A percentile compares a stretch with the other conserved stretches of the same genome.
phyloP scores from a whole-genome alignment of 768 basidiomycete species.

The Neoboletus brunneissimus region DNA sequence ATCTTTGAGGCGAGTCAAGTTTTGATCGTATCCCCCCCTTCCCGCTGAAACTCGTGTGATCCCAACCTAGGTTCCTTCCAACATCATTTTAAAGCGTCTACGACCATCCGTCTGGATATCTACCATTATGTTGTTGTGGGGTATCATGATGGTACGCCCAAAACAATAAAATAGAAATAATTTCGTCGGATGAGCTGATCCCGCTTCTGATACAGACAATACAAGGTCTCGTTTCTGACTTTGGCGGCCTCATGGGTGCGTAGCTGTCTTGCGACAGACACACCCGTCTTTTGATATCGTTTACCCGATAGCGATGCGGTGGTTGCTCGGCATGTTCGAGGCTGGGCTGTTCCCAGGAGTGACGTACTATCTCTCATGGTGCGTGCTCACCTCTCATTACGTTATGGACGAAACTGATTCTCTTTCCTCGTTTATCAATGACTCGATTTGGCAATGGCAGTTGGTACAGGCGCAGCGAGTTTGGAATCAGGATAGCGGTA shows the following conservation, averaged over 20 bases:
- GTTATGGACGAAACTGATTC: not conserved
- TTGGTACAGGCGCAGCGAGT: slow-evolving; percentile 72
- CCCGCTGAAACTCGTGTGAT: not conserved
- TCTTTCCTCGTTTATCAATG: slow-evolving; percentile 35
- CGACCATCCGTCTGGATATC: slow-evolving; percentile 79
- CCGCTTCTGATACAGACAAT: slow-evolving; percentile 48
- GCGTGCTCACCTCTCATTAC: slow-evolving; percentile 19
- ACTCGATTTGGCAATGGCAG: slow-evolving; percentile 26
- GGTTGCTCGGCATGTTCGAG: slow-evolving; percentile 73
- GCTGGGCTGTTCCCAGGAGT: slow-evolving; percentile 45
- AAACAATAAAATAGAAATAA: not conserved
- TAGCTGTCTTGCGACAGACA: not conserved
- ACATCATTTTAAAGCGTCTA: slow-evolving; percentile 67
- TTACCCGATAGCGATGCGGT: slow-evolving; percentile 52
- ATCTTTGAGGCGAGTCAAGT: slow-evolving; percentile 55
- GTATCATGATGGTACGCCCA: slow-evolving; percentile 61
- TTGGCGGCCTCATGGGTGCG: slow-evolving; percentile 63
- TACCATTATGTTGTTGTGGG: slow-evolving; percentile 70
- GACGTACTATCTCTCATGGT: slow-evolving; percentile 74
- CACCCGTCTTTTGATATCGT: not conserved
- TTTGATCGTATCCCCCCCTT: not conserved
- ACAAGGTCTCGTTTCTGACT: slow-evolving; percentile 70
- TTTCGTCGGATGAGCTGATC: not conserved
- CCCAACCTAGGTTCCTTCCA: slow-evolving; percentile 58
- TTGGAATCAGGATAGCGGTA: slow-evolving; percentile 60